phyloP scores from a whole-genome alignment of 1,139 yeast species.

The Lodderomyces pseudojiufengensis region DNA sequence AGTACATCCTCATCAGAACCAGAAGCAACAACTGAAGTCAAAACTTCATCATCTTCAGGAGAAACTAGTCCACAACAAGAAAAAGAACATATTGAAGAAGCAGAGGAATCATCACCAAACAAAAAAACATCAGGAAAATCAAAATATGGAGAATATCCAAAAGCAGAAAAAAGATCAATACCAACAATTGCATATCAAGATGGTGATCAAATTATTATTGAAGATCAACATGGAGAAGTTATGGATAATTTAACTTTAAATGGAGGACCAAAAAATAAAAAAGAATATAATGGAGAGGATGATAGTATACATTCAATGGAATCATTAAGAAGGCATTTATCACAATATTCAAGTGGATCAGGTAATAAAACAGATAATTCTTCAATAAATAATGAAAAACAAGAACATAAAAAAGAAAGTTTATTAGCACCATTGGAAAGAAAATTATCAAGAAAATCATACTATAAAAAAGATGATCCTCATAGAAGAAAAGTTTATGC shows the following conservation, averaged over 20 bases:
- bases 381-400: not conserved
- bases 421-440: not conserved
- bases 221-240: conserved; percentile 80
- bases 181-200: conserved; percentile 66
- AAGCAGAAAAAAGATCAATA: conserved; percentile 10
- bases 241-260: conserved; percentile 39
- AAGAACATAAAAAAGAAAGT: not conserved
- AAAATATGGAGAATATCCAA: conserved; percentile 12
- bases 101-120: conserved; percentile 2
- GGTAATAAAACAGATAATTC: conserved; percentile 6
- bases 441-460: conserved; percentile 15
- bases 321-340: conserved; percentile 36
- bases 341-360: conserved; percentile 28
- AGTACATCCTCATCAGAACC: conserved; percentile 6
- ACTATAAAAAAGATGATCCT: conserved; percentile 29
- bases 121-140: conserved; percentile 12
- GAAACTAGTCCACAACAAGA: conserved; percentile 3
- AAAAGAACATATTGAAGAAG: conserved; percentile 3
- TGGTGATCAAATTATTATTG: conserved; percentile 67
- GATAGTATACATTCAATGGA: conserved; percentile 41
- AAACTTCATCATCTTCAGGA: conserved; percentile 10
- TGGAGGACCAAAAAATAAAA: not conserved
- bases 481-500: conserved; percentile 37
- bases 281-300: conserved; percentile 16
- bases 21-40: conserved; percentile 5